A percentile compares a stretch with the other conserved stretches of the same genome.
Evolutionary conservation across 148 eudicot species (phyloP).

Genomic region (Heliamphora exappendiculata): DNA sequence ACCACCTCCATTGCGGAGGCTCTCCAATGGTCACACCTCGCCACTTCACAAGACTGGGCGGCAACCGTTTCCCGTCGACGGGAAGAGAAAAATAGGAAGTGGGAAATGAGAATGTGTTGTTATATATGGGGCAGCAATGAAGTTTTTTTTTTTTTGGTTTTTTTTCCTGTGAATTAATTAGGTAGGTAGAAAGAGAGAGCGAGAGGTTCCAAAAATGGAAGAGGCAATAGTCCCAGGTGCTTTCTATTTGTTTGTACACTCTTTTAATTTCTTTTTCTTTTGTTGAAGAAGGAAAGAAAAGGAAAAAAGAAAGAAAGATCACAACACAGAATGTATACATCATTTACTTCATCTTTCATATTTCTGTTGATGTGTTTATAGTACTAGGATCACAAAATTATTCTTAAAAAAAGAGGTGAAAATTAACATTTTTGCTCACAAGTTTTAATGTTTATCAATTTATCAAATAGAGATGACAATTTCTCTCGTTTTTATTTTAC

Average conservation of each 20-base stretch:
- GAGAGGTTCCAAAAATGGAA: background rate
- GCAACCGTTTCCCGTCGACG: constrained; percentile 21
- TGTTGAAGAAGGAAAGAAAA: background rate
- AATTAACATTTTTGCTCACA: too few species aligned
- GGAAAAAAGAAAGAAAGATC: background rate
- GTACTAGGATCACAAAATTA: too few species aligned
- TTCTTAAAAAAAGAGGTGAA: too few species aligned
- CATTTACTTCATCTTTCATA: background rate
- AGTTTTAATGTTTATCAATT: too few species aligned
- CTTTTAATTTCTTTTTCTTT: background rate
- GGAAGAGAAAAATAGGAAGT: constrained; percentile 42
- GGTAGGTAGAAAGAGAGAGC: constrained; percentile 8
- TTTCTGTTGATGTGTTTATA: background rate
- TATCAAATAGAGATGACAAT: too few species aligned
- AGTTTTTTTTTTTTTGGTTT: background rate
- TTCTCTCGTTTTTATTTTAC: too few species aligned
- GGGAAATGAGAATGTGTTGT: constrained; percentile 32
- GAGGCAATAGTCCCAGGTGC: constrained; percentile 16
- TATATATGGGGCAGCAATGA: background rate
- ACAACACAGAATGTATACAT: constrained; percentile 1
- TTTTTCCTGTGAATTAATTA: constrained; percentile 10
- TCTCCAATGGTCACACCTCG: constrained; percentile 35
- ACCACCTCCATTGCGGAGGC: constrained; percentile 40
- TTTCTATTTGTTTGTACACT: background rate
- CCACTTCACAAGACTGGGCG: constrained; percentile 35